Conservation (phyloP, 768 basidiomycete genomes). For the Suillus subluteus region DNA sequence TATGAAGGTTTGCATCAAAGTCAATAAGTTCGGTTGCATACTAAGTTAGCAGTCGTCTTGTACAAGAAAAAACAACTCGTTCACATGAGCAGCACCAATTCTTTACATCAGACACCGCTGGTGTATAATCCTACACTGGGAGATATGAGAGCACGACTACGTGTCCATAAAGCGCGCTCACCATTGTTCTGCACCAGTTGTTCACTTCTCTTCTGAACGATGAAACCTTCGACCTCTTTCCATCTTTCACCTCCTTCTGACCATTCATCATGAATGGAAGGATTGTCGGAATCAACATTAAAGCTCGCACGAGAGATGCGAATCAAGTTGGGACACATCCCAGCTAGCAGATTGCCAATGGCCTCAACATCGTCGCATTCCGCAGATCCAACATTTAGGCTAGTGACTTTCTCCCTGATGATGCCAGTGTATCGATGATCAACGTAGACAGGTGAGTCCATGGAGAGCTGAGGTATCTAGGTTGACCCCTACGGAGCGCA, state of each 20-base stretch:
- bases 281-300: too few relatives aligned
- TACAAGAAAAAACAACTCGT: neutral
- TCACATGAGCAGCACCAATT: neutral
- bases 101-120: neutral
- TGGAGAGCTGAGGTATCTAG: neutral
- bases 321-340: neutral
- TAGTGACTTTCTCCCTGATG: neutral
- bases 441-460: neutral
- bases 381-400: neutral
- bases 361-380: conserved; percentile 1
- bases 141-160: neutral
- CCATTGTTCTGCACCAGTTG: neutral
- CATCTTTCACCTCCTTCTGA: neutral
- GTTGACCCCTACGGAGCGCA: neutral
- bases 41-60: neutral
- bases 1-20: conserved; percentile 10
- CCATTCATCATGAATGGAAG: neutral
- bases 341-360: neutral
- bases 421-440: neutral
- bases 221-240: neutral
- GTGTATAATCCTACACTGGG: neutral
- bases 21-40: neutral
- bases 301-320: too few relatives aligned
- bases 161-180: neutral
- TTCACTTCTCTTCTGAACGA: neutral